These are phyloP conservation scores for Calonectria henricotiae DNA, from an alignment of 2,329 filamentous ascomycete species.

Conservation along the genomic window DNA sequence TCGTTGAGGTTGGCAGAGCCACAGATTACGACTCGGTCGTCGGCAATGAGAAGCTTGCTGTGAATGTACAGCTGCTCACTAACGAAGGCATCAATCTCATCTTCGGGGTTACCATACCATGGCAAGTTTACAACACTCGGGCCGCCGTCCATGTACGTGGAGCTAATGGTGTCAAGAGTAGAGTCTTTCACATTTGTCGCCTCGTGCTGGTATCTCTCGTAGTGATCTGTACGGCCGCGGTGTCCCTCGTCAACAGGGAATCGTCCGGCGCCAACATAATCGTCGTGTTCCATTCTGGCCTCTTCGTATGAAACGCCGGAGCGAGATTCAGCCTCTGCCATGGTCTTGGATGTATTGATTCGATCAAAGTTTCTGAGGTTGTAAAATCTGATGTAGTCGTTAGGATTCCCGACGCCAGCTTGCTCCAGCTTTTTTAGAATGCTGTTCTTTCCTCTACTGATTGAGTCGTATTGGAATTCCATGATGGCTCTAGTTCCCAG, in stretches of 20 bases:
- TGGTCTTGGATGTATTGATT: conserved; percentile 79
- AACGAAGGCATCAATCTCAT: conserved; percentile 75
- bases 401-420: conserved; percentile 79
- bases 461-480: conserved; percentile 89
- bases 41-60: conserved; percentile 83
- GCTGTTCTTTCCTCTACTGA: conserved; percentile 82
- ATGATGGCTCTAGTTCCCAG: conserved; percentile 88
- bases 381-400: conserved; percentile 86
- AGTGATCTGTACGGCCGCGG: conserved; percentile 62
- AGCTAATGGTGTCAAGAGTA: conserved; percentile 83
- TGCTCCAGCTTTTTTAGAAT: conserved; percentile 82
- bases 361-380: conserved; percentile 89
- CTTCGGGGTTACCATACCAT: conserved; percentile 71
- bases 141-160: conserved; percentile 88
- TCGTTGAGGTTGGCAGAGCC: conserved; percentile 77
- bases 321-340: conserved; percentile 73
- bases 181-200: conserved; percentile 70
- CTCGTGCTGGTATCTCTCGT: conserved; percentile 81
- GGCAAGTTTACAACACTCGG: conserved; percentile 75
- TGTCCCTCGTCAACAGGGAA: conserved; percentile 54
- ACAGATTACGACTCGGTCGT: conserved; percentile 87
- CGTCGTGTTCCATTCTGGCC: conserved; percentile 77
- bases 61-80: conserved; percentile 76
- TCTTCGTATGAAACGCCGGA: conserved; percentile 80
- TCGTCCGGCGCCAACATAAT: conserved; percentile 65